Evolutionary conservation across 2,329 filamentous ascomycete species (phyloP).

Genomic region (Diaporthe sp.): DNA sequence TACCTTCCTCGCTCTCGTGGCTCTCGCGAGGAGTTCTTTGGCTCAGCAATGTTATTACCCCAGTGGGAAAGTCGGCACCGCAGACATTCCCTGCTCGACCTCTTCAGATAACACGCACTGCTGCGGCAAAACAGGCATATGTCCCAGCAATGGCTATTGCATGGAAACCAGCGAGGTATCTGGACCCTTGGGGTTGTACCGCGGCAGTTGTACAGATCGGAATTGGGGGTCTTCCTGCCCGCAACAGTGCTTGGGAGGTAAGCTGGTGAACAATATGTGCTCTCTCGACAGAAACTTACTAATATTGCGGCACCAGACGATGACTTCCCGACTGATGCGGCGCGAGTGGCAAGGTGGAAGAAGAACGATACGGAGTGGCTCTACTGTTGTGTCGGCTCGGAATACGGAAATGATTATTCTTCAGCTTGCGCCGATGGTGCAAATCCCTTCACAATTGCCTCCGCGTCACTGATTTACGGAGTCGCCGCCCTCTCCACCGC

Average conservation of each 20-base stretch:
- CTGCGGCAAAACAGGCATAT: background rate
- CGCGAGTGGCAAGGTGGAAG: background rate
- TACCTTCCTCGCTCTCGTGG: background rate
- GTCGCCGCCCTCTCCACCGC: background rate
- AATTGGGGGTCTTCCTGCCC: background rate
- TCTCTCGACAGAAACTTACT: background rate
- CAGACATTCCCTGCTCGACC: background rate
- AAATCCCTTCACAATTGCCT: background rate
- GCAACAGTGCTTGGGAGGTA: background rate
- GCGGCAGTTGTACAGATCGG: constrained; percentile 4
- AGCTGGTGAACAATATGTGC: too few relatives aligned
- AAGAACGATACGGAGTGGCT: background rate
- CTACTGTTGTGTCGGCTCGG: background rate
- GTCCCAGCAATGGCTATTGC: background rate
- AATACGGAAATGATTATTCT: background rate
- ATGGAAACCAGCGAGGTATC: constrained; percentile 8
- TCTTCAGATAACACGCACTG: background rate
- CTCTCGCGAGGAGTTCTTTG: background rate
- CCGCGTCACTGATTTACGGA: background rate
- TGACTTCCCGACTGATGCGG: constrained; percentile 6
- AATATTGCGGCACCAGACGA: background rate
- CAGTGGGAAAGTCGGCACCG: background rate
- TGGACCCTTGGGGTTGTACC: background rate
- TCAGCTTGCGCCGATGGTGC: background rate
- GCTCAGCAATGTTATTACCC: constrained; percentile 2